These are phyloP conservation scores for Citrus sp. DNA, from an alignment of 345 rosid species.

Conservation along the genomic window DNA sequence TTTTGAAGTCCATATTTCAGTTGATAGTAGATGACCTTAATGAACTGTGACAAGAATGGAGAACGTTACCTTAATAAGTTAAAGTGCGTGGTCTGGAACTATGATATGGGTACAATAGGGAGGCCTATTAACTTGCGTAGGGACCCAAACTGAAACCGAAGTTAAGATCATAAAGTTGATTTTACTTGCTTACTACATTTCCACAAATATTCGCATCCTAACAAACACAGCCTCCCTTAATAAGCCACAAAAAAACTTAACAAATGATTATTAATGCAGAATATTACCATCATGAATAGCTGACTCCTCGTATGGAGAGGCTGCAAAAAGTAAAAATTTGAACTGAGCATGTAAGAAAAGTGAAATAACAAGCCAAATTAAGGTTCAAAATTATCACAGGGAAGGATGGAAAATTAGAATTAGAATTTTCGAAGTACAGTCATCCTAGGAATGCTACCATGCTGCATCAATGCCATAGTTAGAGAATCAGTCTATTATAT, in stretches of 20 bases:
- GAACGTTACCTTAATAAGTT: background rate
- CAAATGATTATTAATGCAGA: background rate
- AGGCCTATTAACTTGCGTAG: background rate
- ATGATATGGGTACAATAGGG: background rate
- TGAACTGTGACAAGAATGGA: slow-evolving; percentile 50
- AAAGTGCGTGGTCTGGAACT: background rate
- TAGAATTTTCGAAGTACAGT: no score
- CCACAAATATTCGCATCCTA: background rate
- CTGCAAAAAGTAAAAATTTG: slow-evolving; percentile 38
- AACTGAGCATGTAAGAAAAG: background rate
- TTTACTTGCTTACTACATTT: background rate
- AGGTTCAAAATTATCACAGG: background rate
- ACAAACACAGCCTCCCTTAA: background rate
- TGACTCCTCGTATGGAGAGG: slow-evolving; percentile 84
- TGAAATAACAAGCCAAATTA: background rate
- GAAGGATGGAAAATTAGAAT: background rate
- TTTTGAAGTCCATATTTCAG: slow-evolving; percentile 81
- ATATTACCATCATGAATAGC: slow-evolving; percentile 69
- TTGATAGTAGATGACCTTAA: slow-evolving; percentile 77
- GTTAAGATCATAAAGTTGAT: background rate
- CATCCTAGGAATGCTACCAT: no score
- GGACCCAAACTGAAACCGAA: background rate
- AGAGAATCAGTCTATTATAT: no score
- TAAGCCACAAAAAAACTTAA: background rate
- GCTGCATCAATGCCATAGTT: no score